Evolutionary conservation across 2,329 filamentous ascomycete genomes (phyloP), one percentile per base, ranked within the genome.

Genomic region (Sclerotinia trifoliorum): DNA sequence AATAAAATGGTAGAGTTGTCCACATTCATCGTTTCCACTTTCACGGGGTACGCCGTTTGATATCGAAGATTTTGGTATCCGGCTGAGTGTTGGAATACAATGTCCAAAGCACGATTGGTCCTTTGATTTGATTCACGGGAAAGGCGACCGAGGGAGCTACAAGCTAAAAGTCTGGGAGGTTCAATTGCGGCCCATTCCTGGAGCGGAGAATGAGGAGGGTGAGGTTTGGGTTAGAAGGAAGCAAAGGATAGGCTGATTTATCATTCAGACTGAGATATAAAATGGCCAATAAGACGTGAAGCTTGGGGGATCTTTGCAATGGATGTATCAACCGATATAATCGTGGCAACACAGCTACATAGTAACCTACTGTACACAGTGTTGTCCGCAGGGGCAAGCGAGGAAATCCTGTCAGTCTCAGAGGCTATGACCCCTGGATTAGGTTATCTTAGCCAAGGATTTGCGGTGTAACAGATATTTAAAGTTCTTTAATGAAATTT

Each of bases 81-180:
- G 83, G 5, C 76, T 90, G 8, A 89, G 86, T 66, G 83, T 86
- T 0, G 89, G 88, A 0, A 79, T 92, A 4, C 84, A 82, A 0
- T 92, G 89, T 75, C 87, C 88, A 0, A 90, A 90, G 71, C 89
- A 91, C 70, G 85, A 82, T 5, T 92, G 89, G 89, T 88, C 87
- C 0, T 92, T 91, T 77, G 89, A 92, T 74, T 73, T 91, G 2
- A 85, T 86, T 65, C 85, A 88, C 0, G 89, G 89, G 0, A 80
- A 80, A 73, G 83, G 82, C 0, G 89, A 91, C 75, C 83, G 88
- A 0, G 88, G 84, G 0, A 84, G 78, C 57, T 91, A 91, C 74
- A 83, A 80, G 69, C 79, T 91, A 13, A 83, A 83, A 29, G 78
- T 88, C 0, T 91, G 88, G 87, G 88, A 91, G 71, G 83, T 89